Evolutionary conservation across 2,329 filamentous ascomycete species (phyloP).

Genomic region (Rutstroemia sp.): DNA sequence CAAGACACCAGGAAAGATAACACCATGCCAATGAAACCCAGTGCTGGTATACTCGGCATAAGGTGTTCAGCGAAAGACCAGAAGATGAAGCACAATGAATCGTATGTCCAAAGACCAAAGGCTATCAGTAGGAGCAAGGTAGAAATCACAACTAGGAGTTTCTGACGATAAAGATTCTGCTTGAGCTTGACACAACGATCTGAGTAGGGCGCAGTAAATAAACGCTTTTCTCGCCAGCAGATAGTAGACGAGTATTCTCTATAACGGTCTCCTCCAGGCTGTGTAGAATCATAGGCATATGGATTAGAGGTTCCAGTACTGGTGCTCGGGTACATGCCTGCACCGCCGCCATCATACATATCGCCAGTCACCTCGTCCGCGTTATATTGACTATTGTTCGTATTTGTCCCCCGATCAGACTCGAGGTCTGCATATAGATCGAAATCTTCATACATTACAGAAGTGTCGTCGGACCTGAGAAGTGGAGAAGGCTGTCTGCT

Average conservation of each 20-base stretch:
- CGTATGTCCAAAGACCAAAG: conserved; percentile 8
- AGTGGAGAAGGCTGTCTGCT: conserved; percentile 3
- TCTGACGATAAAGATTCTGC: background rate
- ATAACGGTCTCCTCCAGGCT: conserved; percentile 10
- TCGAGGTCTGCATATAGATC: background rate
- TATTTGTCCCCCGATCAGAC: background rate
- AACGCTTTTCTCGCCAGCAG: background rate
- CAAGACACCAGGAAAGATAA: conserved; percentile 17
- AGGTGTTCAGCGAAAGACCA: background rate
- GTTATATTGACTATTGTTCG: background rate
- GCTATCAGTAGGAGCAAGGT: conserved; percentile 5
- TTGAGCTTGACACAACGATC: background rate
- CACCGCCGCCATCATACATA: conserved; percentile 3
- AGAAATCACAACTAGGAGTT: background rate
- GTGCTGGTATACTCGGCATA: conserved; percentile 10
- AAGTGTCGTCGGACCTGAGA: background rate
- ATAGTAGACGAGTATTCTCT: background rate
- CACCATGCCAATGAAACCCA: conserved; percentile 21
- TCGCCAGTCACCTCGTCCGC: background rate
- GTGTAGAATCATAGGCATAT: conserved; percentile 11
- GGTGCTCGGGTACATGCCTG: background rate
- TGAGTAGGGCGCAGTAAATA: background rate
- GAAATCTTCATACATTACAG: background rate
- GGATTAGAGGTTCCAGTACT: background rate
- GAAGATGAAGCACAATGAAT: conserved; percentile 5